Base-by-base conservation (phyloP, 2,329 filamentous ascomycete species). In the Colletotrichum godetiae region DNA sequence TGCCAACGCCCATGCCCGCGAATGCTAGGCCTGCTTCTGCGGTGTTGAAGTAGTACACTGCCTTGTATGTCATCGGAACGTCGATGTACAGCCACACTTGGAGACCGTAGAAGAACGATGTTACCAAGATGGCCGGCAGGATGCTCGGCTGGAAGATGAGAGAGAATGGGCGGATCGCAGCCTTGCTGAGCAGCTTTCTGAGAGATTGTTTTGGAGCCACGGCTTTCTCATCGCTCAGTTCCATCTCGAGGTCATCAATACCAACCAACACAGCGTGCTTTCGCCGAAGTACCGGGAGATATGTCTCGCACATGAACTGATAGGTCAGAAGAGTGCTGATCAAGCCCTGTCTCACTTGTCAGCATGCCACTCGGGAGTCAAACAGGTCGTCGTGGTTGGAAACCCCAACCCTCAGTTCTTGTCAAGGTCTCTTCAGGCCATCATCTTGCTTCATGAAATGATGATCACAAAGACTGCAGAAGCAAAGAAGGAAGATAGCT, bases 51-150 rank as follows among this genome's bases (percentile, higher is more conserved):
- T 29, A 42, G n/a, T 60, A 68, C 5, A 64, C 63, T 6, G 37
- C 15, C 62, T 68, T 72, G 7, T 67, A 72, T 46, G 58, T 60
- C 62, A 64, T 72, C 11, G 72, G 63, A 8, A 74, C 55, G 8
- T 72, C 68, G 24, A 74, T 72, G 5, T 63, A 72, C 60, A 63
- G 24, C 68, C 58, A 64, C 7, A 67, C 68, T 13, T 72, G 63
- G 13, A 72, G 68, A 19, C 63, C 62, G 37, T 67, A 67, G 63
- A 67, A 74, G 42, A 67, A 74, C n/a, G 67, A 61, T 5, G 13
- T 71, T 19, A 66, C 57, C 37, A 63, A 11, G 31, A 62, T 72
- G 7, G 61, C 71, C 1, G 52, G 57, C 49, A 74, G 12, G 6
- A 74, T 59, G 33, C 60, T 66, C 11, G 56, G 60, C 49, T 65